phyloP scores from a whole-genome alignment of 495 filamentous ascomycete genomes.

The Trichoderma asperelloides region DNA sequence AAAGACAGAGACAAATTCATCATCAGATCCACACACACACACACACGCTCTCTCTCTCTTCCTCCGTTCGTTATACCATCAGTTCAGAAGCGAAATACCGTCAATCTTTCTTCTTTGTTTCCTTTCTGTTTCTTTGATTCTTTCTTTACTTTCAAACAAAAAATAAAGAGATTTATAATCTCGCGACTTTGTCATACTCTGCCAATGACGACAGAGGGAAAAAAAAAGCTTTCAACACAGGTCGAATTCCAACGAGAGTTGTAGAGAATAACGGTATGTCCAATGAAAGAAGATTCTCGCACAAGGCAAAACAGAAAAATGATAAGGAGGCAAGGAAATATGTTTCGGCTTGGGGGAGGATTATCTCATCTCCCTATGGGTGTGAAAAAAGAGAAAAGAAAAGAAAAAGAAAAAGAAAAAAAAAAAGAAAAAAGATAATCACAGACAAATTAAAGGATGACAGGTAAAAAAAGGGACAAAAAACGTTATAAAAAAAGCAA shows the following conservation, averaged over 20 bases:
- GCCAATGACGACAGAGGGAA: neutral
- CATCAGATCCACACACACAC: neutral
- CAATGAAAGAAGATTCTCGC: neutral
- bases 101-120: neutral
- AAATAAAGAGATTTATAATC: neutral
- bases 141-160: neutral
- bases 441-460: too few species aligned
- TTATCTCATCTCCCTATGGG: neutral
- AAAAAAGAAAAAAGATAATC: conserved; percentile 9
- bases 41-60: neutral
- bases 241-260: neutral
- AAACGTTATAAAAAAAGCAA: neutral
- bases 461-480: conserved; percentile 10
- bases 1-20: neutral
- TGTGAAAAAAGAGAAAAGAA: conserved; percentile 15
- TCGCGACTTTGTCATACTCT: neutral
- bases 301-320: conserved; percentile 7
- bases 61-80: neutral
- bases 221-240: neutral
- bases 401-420: conserved; percentile 12
- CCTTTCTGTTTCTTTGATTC: neutral
- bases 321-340: neutral
- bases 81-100: neutral
- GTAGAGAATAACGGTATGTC: neutral
- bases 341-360: neutral